These are phyloP conservation scores for Solanum chacoense DNA, from an alignment of 305 asterid genomes.

Conservation along the genomic window DNA sequence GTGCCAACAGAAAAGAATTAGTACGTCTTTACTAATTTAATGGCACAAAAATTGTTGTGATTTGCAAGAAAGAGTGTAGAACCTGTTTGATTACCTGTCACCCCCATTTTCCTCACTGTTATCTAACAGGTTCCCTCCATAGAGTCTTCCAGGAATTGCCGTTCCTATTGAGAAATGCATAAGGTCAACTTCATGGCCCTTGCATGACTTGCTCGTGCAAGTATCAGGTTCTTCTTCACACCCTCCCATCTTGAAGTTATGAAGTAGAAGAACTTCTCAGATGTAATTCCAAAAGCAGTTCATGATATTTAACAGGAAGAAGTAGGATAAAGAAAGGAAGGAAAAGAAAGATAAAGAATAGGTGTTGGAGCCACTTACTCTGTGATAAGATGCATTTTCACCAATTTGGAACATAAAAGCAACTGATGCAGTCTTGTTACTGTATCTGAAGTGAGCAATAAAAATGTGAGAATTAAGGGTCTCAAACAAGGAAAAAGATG, in stretches of 20 bases:
- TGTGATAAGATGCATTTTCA: conserved; percentile 52
- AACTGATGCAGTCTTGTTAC: conserved; percentile 41
- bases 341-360: background rate
- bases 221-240: conserved; percentile 36
- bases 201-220: conserved; percentile 58
- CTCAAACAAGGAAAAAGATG: background rate
- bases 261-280: conserved; percentile 10
- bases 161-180: conserved; percentile 59
- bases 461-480: background rate
- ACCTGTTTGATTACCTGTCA: conserved; percentile 39
- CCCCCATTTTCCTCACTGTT: conserved; percentile 48
- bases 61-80: background rate
- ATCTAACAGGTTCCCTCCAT: conserved; percentile 44
- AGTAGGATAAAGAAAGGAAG: background rate
- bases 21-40: background rate
- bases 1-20: conserved; percentile 4
- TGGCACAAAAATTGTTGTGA: background rate
- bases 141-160: conserved; percentile 62
- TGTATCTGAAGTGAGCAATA: conserved; percentile 30
- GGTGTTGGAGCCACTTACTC: conserved; percentile 25
- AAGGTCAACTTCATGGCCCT: conserved; percentile 63
- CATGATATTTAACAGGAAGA: background rate
- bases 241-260: conserved; percentile 60
- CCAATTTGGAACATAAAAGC: conserved; percentile 62
- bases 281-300: background rate